phyloP scores from a whole-genome alignment of 2,329 filamentous ascomycete genomes.

The Capronia epimyces region DNA sequence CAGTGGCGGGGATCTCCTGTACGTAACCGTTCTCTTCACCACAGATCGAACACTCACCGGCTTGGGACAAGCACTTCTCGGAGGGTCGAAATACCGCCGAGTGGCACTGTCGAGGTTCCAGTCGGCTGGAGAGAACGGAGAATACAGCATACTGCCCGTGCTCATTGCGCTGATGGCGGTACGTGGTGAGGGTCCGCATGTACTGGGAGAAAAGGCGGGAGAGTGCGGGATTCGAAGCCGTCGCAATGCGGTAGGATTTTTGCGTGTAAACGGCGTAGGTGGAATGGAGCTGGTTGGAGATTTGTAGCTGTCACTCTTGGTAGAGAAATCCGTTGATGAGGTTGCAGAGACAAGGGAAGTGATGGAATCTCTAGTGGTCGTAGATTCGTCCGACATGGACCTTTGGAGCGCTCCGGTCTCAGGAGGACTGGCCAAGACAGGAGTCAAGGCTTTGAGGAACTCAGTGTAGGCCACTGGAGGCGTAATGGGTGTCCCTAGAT shows the following conservation, averaged over 20 bases:
- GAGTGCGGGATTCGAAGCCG: slow-evolving; percentile 74
- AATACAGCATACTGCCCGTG: slow-evolving; percentile 49
- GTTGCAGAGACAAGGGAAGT: slow-evolving; percentile 37
- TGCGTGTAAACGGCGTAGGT: slow-evolving; percentile 56
- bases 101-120: slow-evolving; percentile 64
- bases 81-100: slow-evolving; percentile 55
- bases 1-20: slow-evolving; percentile 67
- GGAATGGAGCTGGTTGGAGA: slow-evolving; percentile 58
- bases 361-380: slow-evolving; percentile 34
- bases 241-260: slow-evolving; percentile 50
- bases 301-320: slow-evolving; percentile 52
- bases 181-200: slow-evolving; percentile 58
- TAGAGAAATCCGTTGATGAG: slow-evolving; percentile 39
- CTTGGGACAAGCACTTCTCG: slow-evolving; percentile 59
- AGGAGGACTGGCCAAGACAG: slow-evolving; percentile 62
- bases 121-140: slow-evolving; percentile 77
- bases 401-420: slow-evolving; percentile 46
- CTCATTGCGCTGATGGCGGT: slow-evolving; percentile 47
- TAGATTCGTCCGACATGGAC: slow-evolving; percentile 39
- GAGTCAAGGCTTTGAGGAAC: slow-evolving; percentile 77
- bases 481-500: slow-evolving; percentile 77
- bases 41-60: slow-evolving; percentile 74
- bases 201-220: slow-evolving; percentile 59
- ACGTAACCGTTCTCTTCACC: slow-evolving; percentile 89
- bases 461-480: slow-evolving; percentile 86